Base-by-base conservation (phyloP, 257 asterid species). In the Solanum sejunctum region DNA sequence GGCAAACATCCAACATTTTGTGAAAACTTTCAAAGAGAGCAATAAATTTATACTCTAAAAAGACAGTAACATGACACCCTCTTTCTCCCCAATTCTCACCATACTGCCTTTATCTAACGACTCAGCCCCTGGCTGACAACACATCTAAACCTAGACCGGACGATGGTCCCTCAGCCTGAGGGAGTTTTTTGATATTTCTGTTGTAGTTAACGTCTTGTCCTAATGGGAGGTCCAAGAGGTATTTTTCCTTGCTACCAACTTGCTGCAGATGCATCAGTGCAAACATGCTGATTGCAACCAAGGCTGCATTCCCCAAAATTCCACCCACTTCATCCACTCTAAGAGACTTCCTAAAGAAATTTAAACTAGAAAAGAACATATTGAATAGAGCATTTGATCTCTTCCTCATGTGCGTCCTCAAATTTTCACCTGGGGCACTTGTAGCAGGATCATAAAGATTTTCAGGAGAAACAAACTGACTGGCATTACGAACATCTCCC, bases 231-330 rank as follows among this genome's bases (percentile, higher is more conserved):
- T 90, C 91, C 86, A 88, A 64, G 32, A 83, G 66, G 87, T 88
- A 82, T 52, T 91, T 93, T 63, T 89, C 93, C 86, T 89, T 92
- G 56, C 57, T 58, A 43, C 95, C 91, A 1, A 86, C 87, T 86
- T 90, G 96, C 86, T 92, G 92, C 87, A 94, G 88, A 86, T 93
- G 98, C 91, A 93, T 88, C 41, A 97, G 86, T 3, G 98, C 97
- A 80, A 95, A 84, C 95, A 94, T 93, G 91, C 99, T 94, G 85
- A 97, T 80, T 43, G 98, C 96, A 81, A 97, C 92, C 88, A 97
- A 83, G 82, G 99, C 98, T 78, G 99, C 94, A 88, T 95, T 95
- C 7, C 99, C 99, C 84, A 97, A 49, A 71, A 97, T 85, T 77
- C 99, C 98, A 43, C 94, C 93, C 20, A 94, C 86, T 12, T 85